Percentiles rank a stretch among this genome's conserved stretches.
These are phyloP conservation scores for Trematosphaeria pertusa DNA, from an alignment of 2,329 filamentous ascomycete genomes.

Conservation along the genomic window DNA sequence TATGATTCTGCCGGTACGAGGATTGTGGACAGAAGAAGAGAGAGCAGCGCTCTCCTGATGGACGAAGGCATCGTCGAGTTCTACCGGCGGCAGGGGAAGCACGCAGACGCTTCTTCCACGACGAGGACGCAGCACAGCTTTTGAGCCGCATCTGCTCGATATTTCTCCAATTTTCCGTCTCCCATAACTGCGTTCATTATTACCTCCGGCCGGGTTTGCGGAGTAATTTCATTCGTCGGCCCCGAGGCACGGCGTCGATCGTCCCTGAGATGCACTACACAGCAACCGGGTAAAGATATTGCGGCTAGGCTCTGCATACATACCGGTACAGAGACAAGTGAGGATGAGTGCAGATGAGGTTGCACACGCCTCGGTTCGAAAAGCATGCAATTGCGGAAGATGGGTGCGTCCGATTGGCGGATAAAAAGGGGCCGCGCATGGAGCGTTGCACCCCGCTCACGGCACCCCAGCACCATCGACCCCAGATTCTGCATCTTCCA, in stretches of 20 bases:
- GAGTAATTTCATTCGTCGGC: not conserved
- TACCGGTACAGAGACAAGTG: too few relatives aligned
- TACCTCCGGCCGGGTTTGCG: slow-evolving; percentile 1
- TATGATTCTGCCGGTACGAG: slow-evolving; percentile 15
- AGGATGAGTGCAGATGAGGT: not conserved
- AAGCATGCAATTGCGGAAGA: not conserved
- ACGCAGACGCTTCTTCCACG: too few relatives aligned
- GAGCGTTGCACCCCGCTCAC: slow-evolving; percentile 4
- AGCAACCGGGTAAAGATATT: not conserved
- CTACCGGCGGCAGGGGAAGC: not conserved
- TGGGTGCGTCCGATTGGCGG: slow-evolving; percentile 8
- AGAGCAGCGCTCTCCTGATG: slow-evolving; percentile 3
- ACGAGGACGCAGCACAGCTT: too few relatives aligned
- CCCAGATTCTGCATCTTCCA: slow-evolving; percentile 8
- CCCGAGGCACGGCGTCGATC: not conserved
- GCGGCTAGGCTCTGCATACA: too few relatives aligned
- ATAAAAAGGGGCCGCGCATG: slow-evolving; percentile 1
- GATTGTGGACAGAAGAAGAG: slow-evolving; percentile 10
- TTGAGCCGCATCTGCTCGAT: too few relatives aligned
- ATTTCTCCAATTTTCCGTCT: slow-evolving; percentile 2
- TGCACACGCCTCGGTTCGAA: slow-evolving; percentile 1
- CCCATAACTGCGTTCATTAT: slow-evolving; percentile 3
- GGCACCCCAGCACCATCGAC: slow-evolving; percentile 4
- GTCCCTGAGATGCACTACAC: not conserved
- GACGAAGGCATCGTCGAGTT: slow-evolving; percentile 6